phyloP scores from a whole-genome alignment of 1,284 basidiomycete species.

The Marasmius oreades region DNA sequence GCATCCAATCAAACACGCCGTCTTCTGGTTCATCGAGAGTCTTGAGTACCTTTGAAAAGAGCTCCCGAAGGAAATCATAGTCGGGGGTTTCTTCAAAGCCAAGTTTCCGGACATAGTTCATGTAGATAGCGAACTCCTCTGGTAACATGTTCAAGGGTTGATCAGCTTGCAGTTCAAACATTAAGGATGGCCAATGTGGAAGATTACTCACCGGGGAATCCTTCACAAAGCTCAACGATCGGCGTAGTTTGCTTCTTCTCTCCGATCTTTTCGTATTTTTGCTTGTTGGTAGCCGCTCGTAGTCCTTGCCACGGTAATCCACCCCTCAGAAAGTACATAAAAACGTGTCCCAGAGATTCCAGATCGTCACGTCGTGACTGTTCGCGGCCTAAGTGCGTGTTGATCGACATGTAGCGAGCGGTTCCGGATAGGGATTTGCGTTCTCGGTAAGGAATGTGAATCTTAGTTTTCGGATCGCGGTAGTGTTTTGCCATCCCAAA shows the following conservation, averaged over 20 bases:
- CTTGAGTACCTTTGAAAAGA: slow-evolving; percentile 92
- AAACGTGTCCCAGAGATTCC: slow-evolving; percentile 94
- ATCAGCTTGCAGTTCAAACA: background rate
- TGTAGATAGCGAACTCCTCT: slow-evolving; percentile 96
- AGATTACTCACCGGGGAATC: slow-evolving; percentile 80
- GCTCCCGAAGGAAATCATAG: slow-evolving; percentile 94
- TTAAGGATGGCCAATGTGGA: slow-evolving; percentile 4
- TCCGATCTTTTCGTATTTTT: slow-evolving; percentile 97
- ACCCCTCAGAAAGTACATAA: slow-evolving; percentile 97
- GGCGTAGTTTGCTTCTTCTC: slow-evolving; percentile 97
- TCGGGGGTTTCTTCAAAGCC: slow-evolving; percentile 96
- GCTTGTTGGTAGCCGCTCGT: slow-evolving; percentile 95
- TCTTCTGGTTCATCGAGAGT: slow-evolving; percentile 89
- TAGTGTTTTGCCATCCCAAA: slow-evolving; percentile 99
- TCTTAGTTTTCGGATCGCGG: slow-evolving; percentile 95
- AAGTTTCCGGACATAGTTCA: slow-evolving; percentile 95
- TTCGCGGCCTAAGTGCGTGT: slow-evolving; percentile 94
- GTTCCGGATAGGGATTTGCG: slow-evolving; percentile 98
- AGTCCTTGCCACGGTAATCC: slow-evolving; percentile 95
- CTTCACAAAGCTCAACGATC: slow-evolving; percentile 92
- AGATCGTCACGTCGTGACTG: slow-evolving; percentile 89
- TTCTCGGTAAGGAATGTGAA: slow-evolving; percentile 98
- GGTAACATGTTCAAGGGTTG: slow-evolving; percentile 21
- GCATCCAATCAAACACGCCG: slow-evolving; percentile 96
- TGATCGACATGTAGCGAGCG: slow-evolving; percentile 98